A percentile compares a stretch with the other conserved stretches of the same genome.
Conservation (phyloP, 2,329 filamentous ascomycete genomes). For the Claviceps citrina region DNA sequence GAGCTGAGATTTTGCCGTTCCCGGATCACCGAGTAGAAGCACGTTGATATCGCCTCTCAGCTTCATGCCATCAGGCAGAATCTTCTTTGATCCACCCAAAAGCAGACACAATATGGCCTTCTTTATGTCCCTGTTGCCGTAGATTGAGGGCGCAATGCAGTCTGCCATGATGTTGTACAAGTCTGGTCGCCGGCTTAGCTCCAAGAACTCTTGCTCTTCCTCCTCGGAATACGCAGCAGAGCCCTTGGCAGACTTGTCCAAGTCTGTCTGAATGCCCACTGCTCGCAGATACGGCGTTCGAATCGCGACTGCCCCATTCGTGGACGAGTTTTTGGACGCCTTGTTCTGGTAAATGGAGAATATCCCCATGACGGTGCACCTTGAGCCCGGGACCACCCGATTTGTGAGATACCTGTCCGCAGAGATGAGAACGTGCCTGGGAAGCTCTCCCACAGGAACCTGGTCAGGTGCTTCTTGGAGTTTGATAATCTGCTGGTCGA, state of each 20-base stretch:
- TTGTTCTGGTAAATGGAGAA: constrained; percentile 98
- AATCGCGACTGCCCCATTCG: constrained; percentile 76
- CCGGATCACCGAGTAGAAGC: constrained; percentile 85
- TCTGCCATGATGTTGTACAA: constrained; percentile 82
- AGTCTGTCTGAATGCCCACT: constrained; percentile 78
- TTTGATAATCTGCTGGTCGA: constrained; percentile 96
- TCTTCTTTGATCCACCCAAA: constrained; percentile 92
- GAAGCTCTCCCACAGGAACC: constrained; percentile 90
- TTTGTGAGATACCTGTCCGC: constrained; percentile 96
- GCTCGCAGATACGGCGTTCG: constrained; percentile 88
- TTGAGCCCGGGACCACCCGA: constrained; percentile 81
- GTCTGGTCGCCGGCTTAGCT: constrained; percentile 79
- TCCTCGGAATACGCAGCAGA: constrained; percentile 77
- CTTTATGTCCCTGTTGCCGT: constrained; percentile 91
- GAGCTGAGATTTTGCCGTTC: constrained; percentile 94
- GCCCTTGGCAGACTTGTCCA: constrained; percentile 79
- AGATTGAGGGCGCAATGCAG: constrained; percentile 94
- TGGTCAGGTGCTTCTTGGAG: constrained; percentile 95
- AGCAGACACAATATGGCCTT: constrained; percentile 90
- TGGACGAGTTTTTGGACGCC: constrained; percentile 58
- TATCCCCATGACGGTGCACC: constrained; percentile 90
- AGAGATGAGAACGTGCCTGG: constrained; percentile 84
- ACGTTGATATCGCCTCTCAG: constrained; percentile 97
- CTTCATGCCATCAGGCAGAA: constrained; percentile 93
- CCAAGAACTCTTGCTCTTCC: constrained; percentile 89